A percentile compares a stretch with the other conserved stretches of the same genome.
Evolutionary conservation across 2,329 filamentous ascomycete species (phyloP).

Genomic region (Bipolaris victoriae): DNA sequence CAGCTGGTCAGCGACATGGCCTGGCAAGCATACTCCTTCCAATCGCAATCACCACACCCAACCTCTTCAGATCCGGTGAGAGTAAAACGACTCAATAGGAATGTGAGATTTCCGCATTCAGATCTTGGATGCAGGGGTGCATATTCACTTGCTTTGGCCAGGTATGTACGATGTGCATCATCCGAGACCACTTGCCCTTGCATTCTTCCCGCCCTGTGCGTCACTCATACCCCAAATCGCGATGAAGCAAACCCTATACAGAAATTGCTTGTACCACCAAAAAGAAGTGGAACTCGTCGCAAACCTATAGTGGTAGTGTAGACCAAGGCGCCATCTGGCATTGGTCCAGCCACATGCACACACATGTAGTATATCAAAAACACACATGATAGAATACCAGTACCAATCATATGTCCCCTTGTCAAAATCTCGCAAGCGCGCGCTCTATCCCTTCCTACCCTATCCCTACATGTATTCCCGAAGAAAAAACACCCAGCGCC

Average conservation of each 20-base stretch:
- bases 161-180: slow-evolving; percentile 5
- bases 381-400: too few relatives aligned
- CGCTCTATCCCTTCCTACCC: too few relatives aligned
- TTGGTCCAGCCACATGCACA: too few relatives aligned
- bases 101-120: slow-evolving; percentile 4
- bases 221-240: background rate
- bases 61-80: slow-evolving; percentile 3
- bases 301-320: too few relatives aligned
- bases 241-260: background rate
- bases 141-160: background rate
- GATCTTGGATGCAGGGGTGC: slow-evolving; percentile 7
- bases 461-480: too few relatives aligned
- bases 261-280: too few relatives aligned
- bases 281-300: too few relatives aligned
- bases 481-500: too few relatives aligned
- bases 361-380: too few relatives aligned
- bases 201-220: background rate
- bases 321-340: too few relatives aligned
- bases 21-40: background rate
- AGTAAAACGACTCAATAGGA: background rate
- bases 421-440: too few relatives aligned
- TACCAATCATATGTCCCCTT: too few relatives aligned
- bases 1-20: background rate
- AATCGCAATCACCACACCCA: background rate
- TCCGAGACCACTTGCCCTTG: slow-evolving; percentile 6